A percentile compares a stretch with the other conserved stretches of the same genome.
Evolutionary conservation across 345 rosid genomes (phyloP).

Genomic region (Excoecaria agallocha): DNA sequence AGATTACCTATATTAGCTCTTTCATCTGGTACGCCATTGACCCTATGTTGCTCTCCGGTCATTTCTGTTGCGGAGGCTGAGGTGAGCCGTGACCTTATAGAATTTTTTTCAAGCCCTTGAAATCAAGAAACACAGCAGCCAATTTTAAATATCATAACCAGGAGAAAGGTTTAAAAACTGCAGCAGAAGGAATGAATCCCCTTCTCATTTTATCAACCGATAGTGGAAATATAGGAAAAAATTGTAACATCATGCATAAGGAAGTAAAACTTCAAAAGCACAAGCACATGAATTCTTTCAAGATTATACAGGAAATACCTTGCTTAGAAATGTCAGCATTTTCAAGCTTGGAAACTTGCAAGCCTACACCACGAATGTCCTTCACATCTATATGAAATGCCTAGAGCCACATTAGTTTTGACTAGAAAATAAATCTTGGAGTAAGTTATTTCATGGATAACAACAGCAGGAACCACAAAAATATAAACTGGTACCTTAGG

Average conservation of each 20-base stretch:
- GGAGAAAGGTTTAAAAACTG: not conserved
- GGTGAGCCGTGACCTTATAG: conserved; percentile 68
- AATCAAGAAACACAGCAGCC: conserved; percentile 8
- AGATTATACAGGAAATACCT: conserved; percentile 39
- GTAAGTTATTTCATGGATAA: not conserved
- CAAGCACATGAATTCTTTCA: conserved; percentile 11
- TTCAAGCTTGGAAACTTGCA: conserved; percentile 94
- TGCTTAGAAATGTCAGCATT: conserved; percentile 52
- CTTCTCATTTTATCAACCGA: not conserved
- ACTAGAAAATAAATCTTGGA: not conserved
- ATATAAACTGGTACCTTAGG: not conserved
- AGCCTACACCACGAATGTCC: conserved; percentile 91
- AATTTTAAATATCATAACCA: conserved; percentile 10
- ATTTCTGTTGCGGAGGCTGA: conserved; percentile 50
- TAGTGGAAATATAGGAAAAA: not conserved
- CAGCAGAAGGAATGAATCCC: not conserved
- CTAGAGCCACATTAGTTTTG: conserved; percentile 14
- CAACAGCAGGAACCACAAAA: not conserved
- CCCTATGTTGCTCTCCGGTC: conserved; percentile 27
- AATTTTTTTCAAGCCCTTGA: conserved; percentile 47
- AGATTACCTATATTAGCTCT: conserved; percentile 41
- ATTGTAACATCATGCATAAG: not conserved
- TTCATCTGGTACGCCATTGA: conserved; percentile 27
- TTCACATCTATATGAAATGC: conserved; percentile 48
- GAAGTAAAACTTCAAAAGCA: not conserved